Evolutionary conservation across 2,329 filamentous ascomycete genomes (phyloP).

Genomic region (Xylariales sp.): DNA sequence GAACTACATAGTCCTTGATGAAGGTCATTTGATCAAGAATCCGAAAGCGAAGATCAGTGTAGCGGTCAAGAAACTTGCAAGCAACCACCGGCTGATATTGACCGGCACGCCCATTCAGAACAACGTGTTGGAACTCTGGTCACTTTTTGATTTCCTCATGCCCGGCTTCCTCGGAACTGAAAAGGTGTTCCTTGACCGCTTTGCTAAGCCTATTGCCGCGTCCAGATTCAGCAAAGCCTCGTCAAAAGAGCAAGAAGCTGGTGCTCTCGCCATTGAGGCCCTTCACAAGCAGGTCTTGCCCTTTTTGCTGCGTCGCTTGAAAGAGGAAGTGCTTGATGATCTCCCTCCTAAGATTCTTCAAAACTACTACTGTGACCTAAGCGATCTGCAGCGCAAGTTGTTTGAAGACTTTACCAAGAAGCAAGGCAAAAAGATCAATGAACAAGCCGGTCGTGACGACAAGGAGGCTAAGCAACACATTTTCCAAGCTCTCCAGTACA

Average conservation of each 20-base stretch:
- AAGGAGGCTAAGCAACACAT: constrained; percentile 97
- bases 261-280: constrained; percentile 94
- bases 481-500: constrained; percentile 98
- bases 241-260: constrained; percentile 96
- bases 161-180: constrained; percentile 92
- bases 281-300: constrained; percentile 96
- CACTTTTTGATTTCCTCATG: constrained; percentile 98
- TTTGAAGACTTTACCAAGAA: constrained; percentile 97
- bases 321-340: constrained; percentile 96
- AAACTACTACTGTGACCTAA: constrained; percentile 98
- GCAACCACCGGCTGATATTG: constrained; percentile 92
- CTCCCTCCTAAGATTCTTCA: constrained; percentile 97
- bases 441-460: constrained; percentile 78
- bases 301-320: constrained; percentile 91
- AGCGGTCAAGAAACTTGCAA: constrained; percentile 83
- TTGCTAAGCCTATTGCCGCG: constrained; percentile 90
- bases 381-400: constrained; percentile 87
- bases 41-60: constrained; percentile 93
- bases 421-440: constrained; percentile 81
- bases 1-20: constrained; percentile 97
- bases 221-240: constrained; percentile 96
- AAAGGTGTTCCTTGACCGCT: constrained; percentile 93
- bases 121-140: constrained; percentile 96
- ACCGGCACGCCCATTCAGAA: constrained; percentile 98
- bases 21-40: constrained; percentile 98